phyloP scores from a whole-genome alignment of 495 filamentous ascomycete genomes.

The Penicillium taxi region DNA sequence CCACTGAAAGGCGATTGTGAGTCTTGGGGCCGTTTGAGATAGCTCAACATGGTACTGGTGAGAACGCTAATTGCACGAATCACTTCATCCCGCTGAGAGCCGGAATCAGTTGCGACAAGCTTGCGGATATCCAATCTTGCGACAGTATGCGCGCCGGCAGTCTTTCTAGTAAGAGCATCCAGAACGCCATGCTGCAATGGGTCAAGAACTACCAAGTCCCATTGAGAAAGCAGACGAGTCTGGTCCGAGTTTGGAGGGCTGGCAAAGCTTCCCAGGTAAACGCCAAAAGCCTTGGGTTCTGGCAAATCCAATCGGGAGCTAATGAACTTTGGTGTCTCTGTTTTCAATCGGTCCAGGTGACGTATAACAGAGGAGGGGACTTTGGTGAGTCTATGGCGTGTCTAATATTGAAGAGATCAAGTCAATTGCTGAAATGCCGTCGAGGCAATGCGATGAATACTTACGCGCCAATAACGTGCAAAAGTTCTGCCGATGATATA shows the following conservation, averaged over 20 bases:
- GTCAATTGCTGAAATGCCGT: not conserved
- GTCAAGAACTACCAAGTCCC: constrained; percentile 1
- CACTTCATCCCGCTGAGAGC: constrained; percentile 2
- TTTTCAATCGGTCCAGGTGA: not conserved
- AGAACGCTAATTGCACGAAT: constrained; percentile 1
- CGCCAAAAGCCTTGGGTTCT: not conserved
- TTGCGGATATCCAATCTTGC: constrained; percentile 2
- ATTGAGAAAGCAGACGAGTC: not conserved
- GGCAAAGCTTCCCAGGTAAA: constrained; percentile 2
- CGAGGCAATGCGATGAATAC: not conserved
- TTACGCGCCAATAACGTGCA: constrained; percentile 3
- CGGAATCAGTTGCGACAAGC: constrained; percentile 1
- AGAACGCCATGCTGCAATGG: not conserved
- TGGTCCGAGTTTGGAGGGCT: constrained; percentile 1
- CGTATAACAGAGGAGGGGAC: not conserved
- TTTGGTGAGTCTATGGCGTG: constrained; percentile 1
- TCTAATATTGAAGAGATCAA: not conserved
- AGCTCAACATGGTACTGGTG: not conserved
- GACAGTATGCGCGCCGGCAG: not conserved
- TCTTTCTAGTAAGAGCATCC: not conserved
- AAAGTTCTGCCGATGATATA: not conserved
- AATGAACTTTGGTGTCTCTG: not conserved
- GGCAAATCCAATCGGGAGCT: not conserved
- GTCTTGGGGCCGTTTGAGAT: constrained; percentile 1
- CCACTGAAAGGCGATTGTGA: not conserved